Base-by-base conservation (phyloP, 495 filamentous ascomycete species). In the Tirmania nivea region DNA sequence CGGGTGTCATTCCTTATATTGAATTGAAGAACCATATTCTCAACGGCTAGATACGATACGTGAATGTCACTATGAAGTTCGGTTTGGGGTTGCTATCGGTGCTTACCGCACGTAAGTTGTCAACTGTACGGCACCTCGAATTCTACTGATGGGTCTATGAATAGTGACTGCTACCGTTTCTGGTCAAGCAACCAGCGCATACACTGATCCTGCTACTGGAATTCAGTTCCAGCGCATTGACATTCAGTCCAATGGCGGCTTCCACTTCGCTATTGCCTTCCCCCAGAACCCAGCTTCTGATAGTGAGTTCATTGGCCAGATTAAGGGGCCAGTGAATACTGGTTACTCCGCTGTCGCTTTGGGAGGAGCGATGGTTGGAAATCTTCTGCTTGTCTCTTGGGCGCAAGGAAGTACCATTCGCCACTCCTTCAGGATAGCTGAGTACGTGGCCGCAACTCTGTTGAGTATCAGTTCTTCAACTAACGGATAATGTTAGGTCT, bases 301-400 rank as follows among this genome's bases (percentile, higher is more conserved):
- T 3, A 45, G 59, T 37, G 67, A 69, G 52, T 69, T 70, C 54
- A 66, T 70, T 55, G 67, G 63, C 51, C 68, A 69, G 52, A 55
- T 70, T 47, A 59, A 61, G 55, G 66, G 54, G 34, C 66, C 57
- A 52, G 56, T 63, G 42, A 63, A 49, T 45, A 52, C 49, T 1
- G 55, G 52, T 35, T 67, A 58, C 55, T 55, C 59, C 50, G 62
- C 60, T 47, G 39, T 66, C 8, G 57, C 58, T 14, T 57, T 60
- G 12, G 62, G 63, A 19, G 59, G 63, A 12, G 59, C 56, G 20
- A 72, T 72, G 70, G 61, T 63, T 21, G 50, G 56, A 17, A 66
- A 60, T 34, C 68, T 70, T 1, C 56, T 71, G 48, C 52, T 68
- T 7, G 65, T 65, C 36, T 61, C 65, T 5, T 72, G 68, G 68